Evolutionary conservation across 257 asterid genomes (phyloP).

Genomic region (Solanum tacnaense): DNA sequence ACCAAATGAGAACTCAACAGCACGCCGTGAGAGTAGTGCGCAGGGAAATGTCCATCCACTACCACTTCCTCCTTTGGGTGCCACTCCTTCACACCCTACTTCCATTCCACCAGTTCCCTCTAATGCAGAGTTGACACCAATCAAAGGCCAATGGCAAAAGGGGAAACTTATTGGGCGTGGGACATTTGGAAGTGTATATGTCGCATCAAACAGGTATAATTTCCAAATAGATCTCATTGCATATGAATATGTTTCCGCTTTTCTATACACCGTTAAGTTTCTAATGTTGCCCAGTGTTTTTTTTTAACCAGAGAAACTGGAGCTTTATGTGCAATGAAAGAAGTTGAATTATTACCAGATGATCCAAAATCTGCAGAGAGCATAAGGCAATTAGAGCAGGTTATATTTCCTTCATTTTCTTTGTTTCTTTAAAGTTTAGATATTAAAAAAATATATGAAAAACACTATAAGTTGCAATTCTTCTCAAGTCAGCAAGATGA

Average conservation of each 20-base stretch:
- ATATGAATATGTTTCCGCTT: neutral
- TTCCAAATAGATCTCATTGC: neutral
- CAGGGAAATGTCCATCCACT: constrained; percentile 60
- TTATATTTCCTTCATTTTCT: constrained; percentile 5
- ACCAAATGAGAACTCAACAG: constrained; percentile 4
- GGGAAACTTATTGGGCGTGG: constrained; percentile 95
- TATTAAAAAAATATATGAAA: neutral
- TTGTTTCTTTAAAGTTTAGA: neutral
- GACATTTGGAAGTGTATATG: constrained; percentile 82
- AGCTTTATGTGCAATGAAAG: constrained; percentile 96
- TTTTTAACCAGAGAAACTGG: constrained; percentile 61
- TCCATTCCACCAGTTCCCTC: constrained; percentile 23
- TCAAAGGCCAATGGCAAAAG: constrained; percentile 68
- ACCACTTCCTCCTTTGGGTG: constrained; percentile 75
- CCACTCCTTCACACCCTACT: constrained; percentile 23
- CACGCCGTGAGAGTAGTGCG: constrained; percentile 29
- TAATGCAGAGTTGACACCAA: constrained; percentile 35
- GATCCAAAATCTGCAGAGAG: constrained; percentile 76
- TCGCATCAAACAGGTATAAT: constrained; percentile 74
- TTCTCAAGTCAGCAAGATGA: neutral
- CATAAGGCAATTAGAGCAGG: constrained; percentile 84
- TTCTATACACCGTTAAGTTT: neutral
- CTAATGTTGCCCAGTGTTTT: neutral
- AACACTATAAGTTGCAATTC: neutral
- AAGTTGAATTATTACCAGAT: constrained; percentile 74